Evolutionary conservation across 192 early-diverging fungal species (phyloP), one percentile per base, ranked within the genome.

Genomic region (Coemansia umbellata): DNA sequence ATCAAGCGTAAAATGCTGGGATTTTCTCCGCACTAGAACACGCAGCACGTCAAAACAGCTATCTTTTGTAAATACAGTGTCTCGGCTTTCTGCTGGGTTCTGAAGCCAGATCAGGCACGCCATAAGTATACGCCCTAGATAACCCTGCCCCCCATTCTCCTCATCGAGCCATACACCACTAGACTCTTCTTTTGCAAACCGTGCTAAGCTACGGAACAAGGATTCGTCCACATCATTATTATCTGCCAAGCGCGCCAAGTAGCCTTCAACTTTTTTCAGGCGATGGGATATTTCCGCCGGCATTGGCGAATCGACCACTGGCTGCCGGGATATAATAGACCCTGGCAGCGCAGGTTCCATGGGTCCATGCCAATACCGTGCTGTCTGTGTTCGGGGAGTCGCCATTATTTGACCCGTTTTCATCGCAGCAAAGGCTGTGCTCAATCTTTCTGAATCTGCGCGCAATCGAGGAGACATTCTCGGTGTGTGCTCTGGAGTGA

Each of bases 21-120:
- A 77, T 48, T 70, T 62, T 37, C 68, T 54, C 14, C 68, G 68
- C 8, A 77, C 68, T 24, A 77, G 59, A 14, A 77, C 68, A 9
- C 74, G 74, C 56, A 77, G 41, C 18, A 77, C 74, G 28, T 77
- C 74, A 41, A 77, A 63, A 57, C 74, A 77, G 55, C 68, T 77
- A 57, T 77, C 74, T 37, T 71, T 70, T 41, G 37, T 51, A 28
- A 77, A 77, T 21, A 77, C 74, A 1, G 63, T 69, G 44, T 77
- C 68, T 22, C 74, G 62, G 35, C 39, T 65, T 31, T 70, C 74
- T 15, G 55, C 48, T 1, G 74, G 74, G 36, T 51, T 71, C 26
- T 66, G 74, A 19, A 77, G 60, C 63, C 63, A 77, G 24, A 28
- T n/a, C 50, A 77, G 40, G n/a, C 74, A 77, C 14, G 64, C 74